Percentiles rank a stretch among this genome's conserved stretches.
These are phyloP conservation scores for Zygosaccharomyces sapae DNA, from an alignment of 1,139 yeast species.

Conservation along the genomic window DNA sequence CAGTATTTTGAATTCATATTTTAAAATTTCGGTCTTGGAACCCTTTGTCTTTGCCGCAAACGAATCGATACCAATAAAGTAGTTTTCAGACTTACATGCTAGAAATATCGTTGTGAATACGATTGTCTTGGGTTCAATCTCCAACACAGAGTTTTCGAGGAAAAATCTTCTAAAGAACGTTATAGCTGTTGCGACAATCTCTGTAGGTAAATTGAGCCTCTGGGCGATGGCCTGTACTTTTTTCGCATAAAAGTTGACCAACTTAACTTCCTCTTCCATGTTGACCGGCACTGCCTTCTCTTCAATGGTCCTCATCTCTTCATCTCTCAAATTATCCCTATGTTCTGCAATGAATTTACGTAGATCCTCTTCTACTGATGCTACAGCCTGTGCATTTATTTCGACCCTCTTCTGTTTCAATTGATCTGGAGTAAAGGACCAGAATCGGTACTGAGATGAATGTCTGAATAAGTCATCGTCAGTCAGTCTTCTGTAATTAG, in stretches of 20 bases:
- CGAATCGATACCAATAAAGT: conserved; percentile 79
- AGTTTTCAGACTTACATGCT: conserved; percentile 90
- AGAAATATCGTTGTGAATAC: conserved; percentile 82
- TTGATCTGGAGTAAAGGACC: conserved; percentile 72
- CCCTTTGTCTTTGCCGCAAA: conserved; percentile 69
- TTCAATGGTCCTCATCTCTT: conserved; percentile 38
- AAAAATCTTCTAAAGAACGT: conserved; percentile 80
- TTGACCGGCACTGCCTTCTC: conserved; percentile 49
- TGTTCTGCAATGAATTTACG: conserved; percentile 37
- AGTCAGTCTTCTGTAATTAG: conserved; percentile 39
- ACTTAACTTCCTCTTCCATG: conserved; percentile 63
- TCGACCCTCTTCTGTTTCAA: conserved; percentile 46
- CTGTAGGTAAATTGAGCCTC: conserved; percentile 57
- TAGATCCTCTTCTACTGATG: conserved; percentile 40
- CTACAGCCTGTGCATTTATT: conserved; percentile 53
- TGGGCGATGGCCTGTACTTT: conserved; percentile 61
- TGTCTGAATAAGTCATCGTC: conserved; percentile 84
- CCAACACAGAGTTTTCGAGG: conserved; percentile 74
- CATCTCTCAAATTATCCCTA: conserved; percentile 35
- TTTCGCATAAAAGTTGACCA: conserved; percentile 66
- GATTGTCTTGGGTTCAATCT: conserved; percentile 78
- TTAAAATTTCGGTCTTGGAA: conserved; percentile 60
- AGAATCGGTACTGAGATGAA: conserved; percentile 74
- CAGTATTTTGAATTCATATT: conserved; percentile 71
- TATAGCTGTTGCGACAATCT: conserved; percentile 76